Evolutionary conservation across 1,284 basidiomycete species (phyloP), one percentile per base, ranked within the genome.

Genomic region (Marasmius fiardii): DNA sequence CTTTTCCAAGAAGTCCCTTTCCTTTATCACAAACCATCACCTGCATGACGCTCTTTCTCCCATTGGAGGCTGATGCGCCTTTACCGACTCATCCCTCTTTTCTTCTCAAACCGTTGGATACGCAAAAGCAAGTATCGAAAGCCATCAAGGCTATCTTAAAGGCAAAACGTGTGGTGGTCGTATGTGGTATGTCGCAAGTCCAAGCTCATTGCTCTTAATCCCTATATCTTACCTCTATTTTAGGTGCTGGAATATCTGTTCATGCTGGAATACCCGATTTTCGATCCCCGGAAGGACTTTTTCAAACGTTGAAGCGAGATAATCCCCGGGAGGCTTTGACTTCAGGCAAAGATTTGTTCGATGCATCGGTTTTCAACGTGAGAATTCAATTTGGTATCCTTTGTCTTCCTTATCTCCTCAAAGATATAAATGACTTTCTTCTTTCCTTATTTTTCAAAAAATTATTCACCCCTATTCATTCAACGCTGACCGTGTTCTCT

Each of bases 221-320:
- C 47, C 52, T 41, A 50, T 52, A 50, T 35, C 45, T 53, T n/a
- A 16, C 52, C 1, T 34, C 1, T 12, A 45, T 58, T 23, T 7
- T 58, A 92, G 93, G 93, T 58, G 95, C 95, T 52, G 95, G 95
- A 31, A 92, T 97, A 59, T 95, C 92, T 51, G 93, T 95, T 2
- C 82, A 87, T 39, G 92, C 92, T 53, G 89, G 92, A 47, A 97
- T 98, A 47, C 94, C 95, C 31, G 95, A 97, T 73, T 98, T 98
- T 70, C 79, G 95, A 61, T 94, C 91, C 1, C 72, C 88, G 4
- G 82, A 85, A 43, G 94, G 94, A 20, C 75, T 97, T 24, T 96
- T 96, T 69, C 84, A 87, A 62, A 80, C 82, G 47, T 71, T 88
- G 61, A 93, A 91, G 70, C 81, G 85, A 65, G 88, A 90, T 63